phyloP scores from a whole-genome alignment of 1,284 basidiomycete genomes.

The Malassezia nana region DNA sequence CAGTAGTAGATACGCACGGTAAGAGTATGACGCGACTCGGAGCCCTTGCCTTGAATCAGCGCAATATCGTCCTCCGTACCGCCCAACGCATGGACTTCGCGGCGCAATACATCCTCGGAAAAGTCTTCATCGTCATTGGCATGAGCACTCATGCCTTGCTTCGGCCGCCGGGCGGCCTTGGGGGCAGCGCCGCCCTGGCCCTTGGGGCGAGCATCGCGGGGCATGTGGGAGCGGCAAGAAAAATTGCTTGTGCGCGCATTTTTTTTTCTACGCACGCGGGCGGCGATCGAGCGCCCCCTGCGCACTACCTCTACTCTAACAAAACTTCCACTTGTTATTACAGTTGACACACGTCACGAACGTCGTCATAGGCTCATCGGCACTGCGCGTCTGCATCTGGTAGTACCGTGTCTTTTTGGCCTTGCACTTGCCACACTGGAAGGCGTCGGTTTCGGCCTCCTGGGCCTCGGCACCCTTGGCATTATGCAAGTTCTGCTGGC shows the following conservation, averaged over 20 bases:
- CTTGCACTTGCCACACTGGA: slow-evolving; percentile 83
- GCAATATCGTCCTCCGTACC: slow-evolving; percentile 12
- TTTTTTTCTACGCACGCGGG: slow-evolving; percentile 1
- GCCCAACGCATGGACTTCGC: slow-evolving; percentile 10
- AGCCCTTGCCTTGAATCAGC: slow-evolving; percentile 7
- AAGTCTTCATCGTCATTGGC: slow-evolving; percentile 14
- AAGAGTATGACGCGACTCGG: background rate
- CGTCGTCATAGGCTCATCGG: slow-evolving; percentile 43
- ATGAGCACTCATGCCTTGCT: background rate
- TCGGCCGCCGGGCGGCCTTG: background rate
- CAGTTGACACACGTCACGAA: slow-evolving; percentile 41
- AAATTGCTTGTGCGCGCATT: slow-evolving; percentile 13
- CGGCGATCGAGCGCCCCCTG: background rate
- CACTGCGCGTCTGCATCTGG: slow-evolving; percentile 46
- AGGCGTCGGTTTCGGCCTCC: slow-evolving; percentile 86
- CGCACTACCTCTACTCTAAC: slow-evolving; percentile 20
- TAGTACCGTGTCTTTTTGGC: slow-evolving; percentile 44
- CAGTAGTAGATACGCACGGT: background rate
- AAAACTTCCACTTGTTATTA: slow-evolving; percentile 46
- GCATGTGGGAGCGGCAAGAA: slow-evolving; percentile 19
- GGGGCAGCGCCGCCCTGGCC: slow-evolving; percentile 14
- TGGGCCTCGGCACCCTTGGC: slow-evolving; percentile 75
- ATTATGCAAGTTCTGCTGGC: slow-evolving; percentile 66
- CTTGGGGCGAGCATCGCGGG: slow-evolving; percentile 33
- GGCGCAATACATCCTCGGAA: slow-evolving; percentile 8